Base-by-base conservation (phyloP, 768 basidiomycete species). In the Tricholoma matsutake region DNA sequence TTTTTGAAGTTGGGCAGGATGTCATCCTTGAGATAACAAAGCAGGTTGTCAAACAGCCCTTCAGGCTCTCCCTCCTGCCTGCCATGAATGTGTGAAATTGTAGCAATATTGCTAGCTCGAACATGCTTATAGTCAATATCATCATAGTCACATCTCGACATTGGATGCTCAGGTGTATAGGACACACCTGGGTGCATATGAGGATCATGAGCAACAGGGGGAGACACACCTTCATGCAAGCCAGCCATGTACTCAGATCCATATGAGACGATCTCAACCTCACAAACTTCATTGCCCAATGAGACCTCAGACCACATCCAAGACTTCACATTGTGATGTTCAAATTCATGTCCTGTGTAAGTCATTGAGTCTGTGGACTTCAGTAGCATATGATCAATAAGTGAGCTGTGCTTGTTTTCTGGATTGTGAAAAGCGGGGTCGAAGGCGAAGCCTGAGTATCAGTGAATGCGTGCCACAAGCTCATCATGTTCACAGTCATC, bases 251-350 rank as follows among this genome's bases (percentile, higher is more conserved):
- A 39, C 2, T 34, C 18, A 52, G 65, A 71, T 0, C 39, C 39
- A n/a, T 41, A 41, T 2, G n/a, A 68, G 65, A 0, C 69, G 59
- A 22, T 74, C 68, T 0, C 67, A 57, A 10, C 73, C 74, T 43
- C 67, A 57, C 56, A 74, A 71, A 6, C 73, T 71, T 0, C 61
- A 41, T 2, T 60, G 49, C 32, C 71, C 64, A 32, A 16, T 3
- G 14, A n/a, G 7, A 41, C n/a, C n/a, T 41, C 39, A 3, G n/a
- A 13, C 39, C n/a, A 18, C 16, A 10, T 18, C 75, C 73, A 0
- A 69, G 70, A n/a, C 4, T 16, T 3, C 2, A 52, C 13, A 5
- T 45, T 53, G 5, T 58, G 18, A 10, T 22, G 29, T 37, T 59
- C 62, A 20, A 63, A 63, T 16, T 63, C 58, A 3, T 28, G 25